These are phyloP conservation scores for Abrus precatorius DNA, from an alignment of 306 rosid genomes.

Conservation along the genomic window DNA sequence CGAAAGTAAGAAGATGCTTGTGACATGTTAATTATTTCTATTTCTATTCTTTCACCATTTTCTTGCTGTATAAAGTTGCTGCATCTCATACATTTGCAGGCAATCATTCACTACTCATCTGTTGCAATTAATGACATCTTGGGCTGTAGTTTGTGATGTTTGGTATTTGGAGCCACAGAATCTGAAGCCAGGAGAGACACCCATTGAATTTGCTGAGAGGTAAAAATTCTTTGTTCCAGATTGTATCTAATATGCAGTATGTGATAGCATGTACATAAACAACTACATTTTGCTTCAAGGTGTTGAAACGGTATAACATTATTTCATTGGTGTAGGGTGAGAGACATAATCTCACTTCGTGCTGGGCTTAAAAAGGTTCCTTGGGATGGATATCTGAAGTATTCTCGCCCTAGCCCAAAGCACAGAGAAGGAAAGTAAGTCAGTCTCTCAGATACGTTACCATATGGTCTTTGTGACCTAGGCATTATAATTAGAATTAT, in stretches of 20 bases:
- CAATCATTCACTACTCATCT: constrained; percentile 90
- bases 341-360: constrained; percentile 76
- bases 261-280: neutral
- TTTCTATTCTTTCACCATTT: neutral
- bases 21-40: neutral
- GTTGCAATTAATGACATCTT: constrained; percentile 88
- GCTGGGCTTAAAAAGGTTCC: constrained; percentile 90
- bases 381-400: constrained; percentile 93
- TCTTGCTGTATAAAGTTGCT: constrained; percentile 20
- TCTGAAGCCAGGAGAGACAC: constrained; percentile 77
- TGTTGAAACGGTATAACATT: constrained; percentile 14
- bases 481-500: neutral
- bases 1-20: constrained; percentile 71
- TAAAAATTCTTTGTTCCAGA: constrained; percentile 27
- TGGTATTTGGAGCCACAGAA: constrained; percentile 91
- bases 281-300: constrained; percentile 28
- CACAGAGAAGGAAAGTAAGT: constrained; percentile 74
- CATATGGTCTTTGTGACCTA: neutral
- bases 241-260: neutral
- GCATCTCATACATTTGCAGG: constrained; percentile 59
- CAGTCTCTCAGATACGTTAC: constrained; percentile 1
- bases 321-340: constrained; percentile 62
- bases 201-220: constrained; percentile 94
- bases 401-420: constrained; percentile 87
- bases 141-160: constrained; percentile 96